A percentile compares a stretch with the other conserved stretches of the same genome.
Evolutionary conservation across 2,329 filamentous ascomycete genomes (phyloP).

Genomic region (Venturia effusa): DNA sequence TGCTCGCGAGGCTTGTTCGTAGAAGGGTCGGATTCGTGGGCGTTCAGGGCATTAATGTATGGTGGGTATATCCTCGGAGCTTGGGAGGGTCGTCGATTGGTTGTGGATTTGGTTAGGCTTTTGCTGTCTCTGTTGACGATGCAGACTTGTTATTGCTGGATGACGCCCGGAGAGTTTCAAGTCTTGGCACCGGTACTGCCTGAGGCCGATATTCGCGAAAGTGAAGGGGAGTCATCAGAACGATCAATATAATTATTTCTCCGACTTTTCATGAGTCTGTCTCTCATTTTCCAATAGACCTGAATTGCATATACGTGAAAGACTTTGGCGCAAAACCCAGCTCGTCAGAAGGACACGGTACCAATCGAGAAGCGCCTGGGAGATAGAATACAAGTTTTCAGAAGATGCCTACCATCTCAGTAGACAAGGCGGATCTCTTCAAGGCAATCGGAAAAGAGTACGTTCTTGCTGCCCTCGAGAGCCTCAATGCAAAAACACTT

Average conservation of each 20-base stretch:
- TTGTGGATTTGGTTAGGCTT: neutral
- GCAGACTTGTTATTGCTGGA: neutral
- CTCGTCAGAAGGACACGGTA: neutral
- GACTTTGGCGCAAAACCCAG: neutral
- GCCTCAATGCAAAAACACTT: constrained; percentile 13
- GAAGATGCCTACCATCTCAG: constrained; percentile 91
- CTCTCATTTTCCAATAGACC: neutral
- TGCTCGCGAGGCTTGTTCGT: neutral
- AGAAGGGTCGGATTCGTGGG: neutral
- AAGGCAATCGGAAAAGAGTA: constrained; percentile 84
- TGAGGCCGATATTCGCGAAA: neutral
- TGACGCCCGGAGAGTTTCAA: neutral
- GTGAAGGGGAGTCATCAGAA: neutral
- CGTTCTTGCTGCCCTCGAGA: constrained; percentile 20
- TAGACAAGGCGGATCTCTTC: constrained; percentile 94
- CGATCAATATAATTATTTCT: neutral
- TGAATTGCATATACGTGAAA: neutral
- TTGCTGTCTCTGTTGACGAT: neutral
- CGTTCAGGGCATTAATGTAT: neutral
- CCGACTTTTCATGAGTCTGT: neutral
- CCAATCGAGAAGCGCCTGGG: neutral
- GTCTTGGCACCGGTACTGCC: neutral
- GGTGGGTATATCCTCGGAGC: neutral
- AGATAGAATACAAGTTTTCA: neutral
- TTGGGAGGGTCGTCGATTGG: neutral